Evolutionary conservation across 1,284 basidiomycete genomes (phyloP), one percentile per base, ranked within the genome.

Genomic region (Puccinia horiana): DNA sequence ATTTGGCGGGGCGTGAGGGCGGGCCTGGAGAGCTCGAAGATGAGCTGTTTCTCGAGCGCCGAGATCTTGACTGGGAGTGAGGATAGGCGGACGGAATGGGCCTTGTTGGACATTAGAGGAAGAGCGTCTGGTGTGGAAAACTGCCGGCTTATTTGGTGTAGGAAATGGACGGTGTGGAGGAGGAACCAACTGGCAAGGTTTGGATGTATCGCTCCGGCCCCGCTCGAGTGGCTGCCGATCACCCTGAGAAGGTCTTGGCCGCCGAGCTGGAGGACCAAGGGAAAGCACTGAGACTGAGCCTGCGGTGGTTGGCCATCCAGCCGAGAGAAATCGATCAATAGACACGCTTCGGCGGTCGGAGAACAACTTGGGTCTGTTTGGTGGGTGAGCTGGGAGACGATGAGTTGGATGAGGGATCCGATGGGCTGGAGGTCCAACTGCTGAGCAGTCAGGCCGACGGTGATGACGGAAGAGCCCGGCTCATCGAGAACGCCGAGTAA

Each of bases 111-210:
- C 16, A 35, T 11, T 29, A 14, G 32, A 18, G 69, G 40, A n/a
- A 6, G 23, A 47, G 20, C 14, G 42, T 73, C 9, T 35, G 8
- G 26, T 23, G 44, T 32, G n/a, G 42, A 32, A 12, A 52, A 23
- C n/a, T 8, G 26, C 32, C 52, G n/a, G 29, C 16, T 73, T 35
- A 73, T 32, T 52, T 52, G 70, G n/a, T 73, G 26, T 26, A 52
- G 16, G 47, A 52, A 6, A 35, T 73, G 20, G 26, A 52, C 42
- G 42, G 70, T 73, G n/a, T 73, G 70, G 32, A 73, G 47, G 5
- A 73, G 47, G 47, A 73, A 73, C 70, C 70, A 73, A 20, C 29
- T 52, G 44, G 70, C 47, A 2, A 49, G 70, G 29, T 42, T 73
- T 35, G 70, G 47, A 35, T 73, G 70, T 35, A 73, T 52, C 20